These are phyloP conservation scores for Ehretia macrophylla DNA, from an alignment of 257 asterid species.

Conservation along the genomic window DNA sequence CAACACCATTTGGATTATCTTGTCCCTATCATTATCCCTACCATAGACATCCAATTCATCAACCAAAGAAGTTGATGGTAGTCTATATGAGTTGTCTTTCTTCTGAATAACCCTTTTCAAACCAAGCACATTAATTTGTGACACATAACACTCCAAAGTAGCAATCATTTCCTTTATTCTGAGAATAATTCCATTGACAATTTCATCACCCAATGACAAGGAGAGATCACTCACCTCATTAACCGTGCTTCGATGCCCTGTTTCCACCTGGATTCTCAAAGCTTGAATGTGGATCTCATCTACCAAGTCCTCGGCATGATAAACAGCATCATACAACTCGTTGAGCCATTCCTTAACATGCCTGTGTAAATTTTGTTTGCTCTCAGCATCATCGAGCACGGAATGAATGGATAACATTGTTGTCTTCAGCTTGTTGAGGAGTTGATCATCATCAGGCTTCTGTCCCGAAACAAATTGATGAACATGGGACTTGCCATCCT, in stretches of 20 bases:
- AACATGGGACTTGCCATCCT: background rate
- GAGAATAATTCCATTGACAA: background rate
- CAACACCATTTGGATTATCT: constrained; percentile 2
- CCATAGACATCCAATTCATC: no score
- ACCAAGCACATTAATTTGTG: no score
- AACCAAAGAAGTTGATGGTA: no score
- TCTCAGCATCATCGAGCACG: constrained; percentile 23
- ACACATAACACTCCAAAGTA: constrained; percentile 5
- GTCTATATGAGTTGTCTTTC: no score
- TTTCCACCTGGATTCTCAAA: constrained; percentile 6
- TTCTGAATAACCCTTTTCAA: background rate
- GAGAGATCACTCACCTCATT: no score
- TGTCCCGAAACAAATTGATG: background rate
- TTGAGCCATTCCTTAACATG: constrained; percentile 13
- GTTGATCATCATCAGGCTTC: background rate
- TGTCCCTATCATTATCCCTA: constrained; percentile 7
- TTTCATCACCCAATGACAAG: background rate
- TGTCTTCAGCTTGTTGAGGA: background rate
- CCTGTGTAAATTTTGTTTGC: background rate
- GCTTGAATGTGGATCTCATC: constrained; percentile 16
- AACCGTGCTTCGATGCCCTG: background rate
- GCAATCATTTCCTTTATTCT: constrained; percentile 4
- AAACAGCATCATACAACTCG: constrained; percentile 1
- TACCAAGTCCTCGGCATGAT: no score
- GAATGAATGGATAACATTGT: background rate